Evolutionary conservation across 73 alveolate genomes (phyloP).

Genomic region (Paramecium primaurelia): DNA sequence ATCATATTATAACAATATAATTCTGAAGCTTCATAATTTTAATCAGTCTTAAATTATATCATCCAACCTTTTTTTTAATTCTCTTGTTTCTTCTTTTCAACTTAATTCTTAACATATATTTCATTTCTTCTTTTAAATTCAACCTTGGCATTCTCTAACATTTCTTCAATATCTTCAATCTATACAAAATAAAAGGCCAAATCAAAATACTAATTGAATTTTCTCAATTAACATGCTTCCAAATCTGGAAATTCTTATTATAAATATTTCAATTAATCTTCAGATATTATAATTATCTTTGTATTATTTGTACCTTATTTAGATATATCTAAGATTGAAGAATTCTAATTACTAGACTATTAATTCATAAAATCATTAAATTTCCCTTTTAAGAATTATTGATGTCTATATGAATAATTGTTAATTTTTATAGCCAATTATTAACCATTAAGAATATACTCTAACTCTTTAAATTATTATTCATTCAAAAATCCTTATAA

Average conservation of each 20-base stretch:
- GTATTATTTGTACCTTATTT: neutral
- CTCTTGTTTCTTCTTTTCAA: neutral
- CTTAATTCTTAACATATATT: neutral
- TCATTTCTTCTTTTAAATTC: neutral
- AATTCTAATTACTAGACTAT: neutral
- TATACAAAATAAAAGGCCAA: neutral
- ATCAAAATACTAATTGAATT: neutral
- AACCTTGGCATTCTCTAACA: neutral
- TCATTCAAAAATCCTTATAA: neutral
- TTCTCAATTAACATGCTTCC: neutral
- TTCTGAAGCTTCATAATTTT: neutral
- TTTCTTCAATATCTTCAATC: neutral
- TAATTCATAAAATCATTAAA: neutral
- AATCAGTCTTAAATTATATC: neutral
- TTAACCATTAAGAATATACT: neutral
- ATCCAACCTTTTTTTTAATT: neutral
- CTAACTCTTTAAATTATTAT: neutral
- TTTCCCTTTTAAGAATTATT: neutral
- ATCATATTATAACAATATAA: neutral
- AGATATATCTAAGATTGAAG: neutral
- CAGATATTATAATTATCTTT: neutral
- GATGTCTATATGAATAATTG: neutral
- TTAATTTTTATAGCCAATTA: neutral
- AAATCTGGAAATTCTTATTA: neutral
- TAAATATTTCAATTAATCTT: neutral